Evolutionary conservation across 805 yeast species (phyloP), one percentile per base, ranked within the genome.

Genomic region (Cyberlindnera nakhonratchasimensis): DNA sequence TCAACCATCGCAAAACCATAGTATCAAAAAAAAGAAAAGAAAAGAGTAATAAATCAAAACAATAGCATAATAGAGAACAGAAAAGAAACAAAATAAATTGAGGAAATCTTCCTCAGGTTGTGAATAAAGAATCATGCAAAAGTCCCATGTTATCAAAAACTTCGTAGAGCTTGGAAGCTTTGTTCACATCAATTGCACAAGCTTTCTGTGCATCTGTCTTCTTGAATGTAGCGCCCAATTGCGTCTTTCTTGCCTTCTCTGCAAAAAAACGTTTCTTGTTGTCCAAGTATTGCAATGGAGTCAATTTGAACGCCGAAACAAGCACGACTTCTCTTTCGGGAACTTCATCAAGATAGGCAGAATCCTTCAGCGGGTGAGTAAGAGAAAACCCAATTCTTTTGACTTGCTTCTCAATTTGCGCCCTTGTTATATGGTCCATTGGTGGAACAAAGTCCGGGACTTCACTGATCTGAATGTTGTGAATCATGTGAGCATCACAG

Each of bases 141-240:
- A 97, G 87, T 31, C 97, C 97, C 34, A 86, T 91, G 61, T 78
- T 79, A 62, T 91, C 96, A 59, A 79, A 93, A 18, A 96, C 88
- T 21, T 91, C 95, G 67, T 78, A 91, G 42, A 91, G 70, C 52
- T 96, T 76, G 37, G 95, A 83, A 2, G 97, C 97, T 64, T 93
- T 93, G 65, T 93, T 93, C 34, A 91, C 98, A 64, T 93, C 98
- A 52, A 93, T 90, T 50, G 95, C 79, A 63, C 98, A 91, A 6
- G 97, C 96, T 70, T 93, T 93, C 66, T 91, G 98, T 7, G 97
- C 96, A 65, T 91, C 99, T 0, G 98, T 93, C 66, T 97, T 82
- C 66, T 96, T 81, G 67, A 91, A 91, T 21, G 93, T 91, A 58
- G 80, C 70, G 22, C 82, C 82, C 38, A 71, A 67, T 53, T 77